Conservation (phyloP, 2,329 filamentous ascomycete species). For the Colletotrichum lentis region DNA sequence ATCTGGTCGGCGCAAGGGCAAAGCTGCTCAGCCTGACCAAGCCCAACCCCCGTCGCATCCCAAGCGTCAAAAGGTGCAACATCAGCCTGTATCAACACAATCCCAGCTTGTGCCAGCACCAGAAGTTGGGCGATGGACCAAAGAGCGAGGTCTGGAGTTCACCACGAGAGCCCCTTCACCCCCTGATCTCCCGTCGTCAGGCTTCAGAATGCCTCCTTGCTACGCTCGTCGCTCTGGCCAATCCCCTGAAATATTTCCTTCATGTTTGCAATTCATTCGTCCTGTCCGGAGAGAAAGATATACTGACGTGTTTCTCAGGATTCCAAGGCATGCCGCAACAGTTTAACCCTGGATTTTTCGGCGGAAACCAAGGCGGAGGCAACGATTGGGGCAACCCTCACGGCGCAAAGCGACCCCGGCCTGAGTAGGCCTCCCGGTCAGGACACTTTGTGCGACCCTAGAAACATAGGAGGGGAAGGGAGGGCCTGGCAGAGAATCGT, state of each 20-base stretch:
- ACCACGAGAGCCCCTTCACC: neutral
- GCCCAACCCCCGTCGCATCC: neutral
- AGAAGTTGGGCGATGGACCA: conserved; percentile 17
- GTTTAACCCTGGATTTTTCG: conserved; percentile 80
- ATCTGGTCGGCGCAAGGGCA: conserved; percentile 5
- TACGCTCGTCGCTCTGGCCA: neutral
- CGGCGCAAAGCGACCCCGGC: conserved; percentile 79
- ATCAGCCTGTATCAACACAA: neutral
- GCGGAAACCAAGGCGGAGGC: conserved; percentile 57
- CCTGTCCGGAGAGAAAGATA: neutral
- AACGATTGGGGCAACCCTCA: conserved; percentile 81
- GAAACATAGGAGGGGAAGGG: neutral
- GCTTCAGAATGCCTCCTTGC: neutral
- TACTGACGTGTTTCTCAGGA: conserved; percentile 51
- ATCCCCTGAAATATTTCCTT: neutral
- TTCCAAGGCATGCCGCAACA: conserved; percentile 75
- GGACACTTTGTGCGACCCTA: neutral
- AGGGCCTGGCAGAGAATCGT: neutral
- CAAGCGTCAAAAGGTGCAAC: conserved; percentile 9
- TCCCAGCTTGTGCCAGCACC: neutral
- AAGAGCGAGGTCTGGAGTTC: conserved; percentile 15
- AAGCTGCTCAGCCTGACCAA: conserved; percentile 5
- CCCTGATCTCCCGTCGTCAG: neutral
- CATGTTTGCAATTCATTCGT: conserved; percentile 10
- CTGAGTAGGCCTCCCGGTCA: conserved; percentile 60